A percentile compares a stretch with the other conserved stretches of the same genome.
phyloP scores from a whole-genome alignment of 441 rosid genomes.

The Monsonia emarginata region DNA sequence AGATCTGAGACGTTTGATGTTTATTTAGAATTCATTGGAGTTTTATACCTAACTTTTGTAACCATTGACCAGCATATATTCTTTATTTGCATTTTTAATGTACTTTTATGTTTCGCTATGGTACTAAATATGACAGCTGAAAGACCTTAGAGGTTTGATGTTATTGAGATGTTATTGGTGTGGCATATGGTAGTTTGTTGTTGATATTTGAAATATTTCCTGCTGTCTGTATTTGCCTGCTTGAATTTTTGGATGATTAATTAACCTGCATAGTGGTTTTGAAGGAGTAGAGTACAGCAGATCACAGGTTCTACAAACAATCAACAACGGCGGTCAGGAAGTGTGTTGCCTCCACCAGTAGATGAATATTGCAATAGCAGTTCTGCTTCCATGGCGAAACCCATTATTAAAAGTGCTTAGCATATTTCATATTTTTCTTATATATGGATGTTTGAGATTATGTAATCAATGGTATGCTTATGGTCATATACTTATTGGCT shows the following conservation, averaged over 20 bases:
- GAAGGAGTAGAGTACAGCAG: slow-evolving; percentile 54
- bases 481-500: background rate
- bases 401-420: slow-evolving; percentile 26
- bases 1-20: too few relatives aligned
- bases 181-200: too few relatives aligned
- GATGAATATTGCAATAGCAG: slow-evolving; percentile 38
- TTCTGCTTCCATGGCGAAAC: slow-evolving; percentile 38
- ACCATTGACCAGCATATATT: too few relatives aligned
- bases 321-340: slow-evolving; percentile 40
- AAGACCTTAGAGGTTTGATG: too few relatives aligned
- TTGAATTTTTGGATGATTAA: slow-evolving; percentile 12
- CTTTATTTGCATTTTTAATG: too few relatives aligned
- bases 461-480: background rate
- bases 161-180: too few relatives aligned
- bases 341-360: slow-evolving; percentile 47
- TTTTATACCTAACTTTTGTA: too few relatives aligned
- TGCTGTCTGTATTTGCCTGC: too few relatives aligned
- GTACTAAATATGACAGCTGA: too few relatives aligned
- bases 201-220: background rate
- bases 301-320: slow-evolving; percentile 44
- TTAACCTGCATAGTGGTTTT: slow-evolving; percentile 19
- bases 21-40: too few relatives aligned
- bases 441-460: background rate
- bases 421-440: background rate
- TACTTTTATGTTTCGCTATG: too few relatives aligned